These are phyloP conservation scores for Dionaea muscipula DNA, from an alignment of 179 eudicot genomes.

Conservation along the genomic window DNA sequence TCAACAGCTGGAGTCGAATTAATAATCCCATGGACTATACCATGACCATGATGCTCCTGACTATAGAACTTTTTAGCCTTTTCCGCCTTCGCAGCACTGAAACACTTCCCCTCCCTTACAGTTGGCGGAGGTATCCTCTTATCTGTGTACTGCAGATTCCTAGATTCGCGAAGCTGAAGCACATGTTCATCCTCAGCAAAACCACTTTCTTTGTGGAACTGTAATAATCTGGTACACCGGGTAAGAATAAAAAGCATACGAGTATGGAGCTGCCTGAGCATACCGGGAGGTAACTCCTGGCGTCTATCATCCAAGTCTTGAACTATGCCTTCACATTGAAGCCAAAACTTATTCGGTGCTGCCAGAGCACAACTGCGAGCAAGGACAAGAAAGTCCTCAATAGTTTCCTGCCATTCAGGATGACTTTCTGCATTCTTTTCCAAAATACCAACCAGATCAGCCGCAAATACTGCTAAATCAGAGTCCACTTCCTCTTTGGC, in stretches of 20 bases:
- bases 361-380: constrained; percentile 89
- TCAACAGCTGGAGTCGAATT: constrained; percentile 28
- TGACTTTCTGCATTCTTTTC: constrained; percentile 82
- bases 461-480: constrained; percentile 86
- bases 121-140: constrained; percentile 31
- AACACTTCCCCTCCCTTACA: constrained; percentile 28
- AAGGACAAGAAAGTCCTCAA: constrained; percentile 82
- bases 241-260: constrained; percentile 98
- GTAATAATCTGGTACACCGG: constrained; percentile 88
- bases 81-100: constrained; percentile 26
- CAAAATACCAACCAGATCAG: constrained; percentile 77
- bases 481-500: constrained; percentile 99
- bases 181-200: constrained; percentile 76
- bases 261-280: constrained; percentile 88
- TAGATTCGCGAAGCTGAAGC: constrained; percentile 63
- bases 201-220: constrained; percentile 97
- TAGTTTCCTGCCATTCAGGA: constrained; percentile 94
- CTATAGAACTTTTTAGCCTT: constrained; percentile 54
- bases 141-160: constrained; percentile 51
- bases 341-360: constrained; percentile 95
- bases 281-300: constrained; percentile 85
- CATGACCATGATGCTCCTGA: constrained; percentile 55
- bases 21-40: constrained; percentile 25
- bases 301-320: constrained; percentile 98
- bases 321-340: constrained; percentile 97